Evolutionary conservation across 2,329 filamentous ascomycete genomes (phyloP), one percentile per base, ranked within the genome.

Genomic region (Talaromyces albobiverticillius): DNA sequence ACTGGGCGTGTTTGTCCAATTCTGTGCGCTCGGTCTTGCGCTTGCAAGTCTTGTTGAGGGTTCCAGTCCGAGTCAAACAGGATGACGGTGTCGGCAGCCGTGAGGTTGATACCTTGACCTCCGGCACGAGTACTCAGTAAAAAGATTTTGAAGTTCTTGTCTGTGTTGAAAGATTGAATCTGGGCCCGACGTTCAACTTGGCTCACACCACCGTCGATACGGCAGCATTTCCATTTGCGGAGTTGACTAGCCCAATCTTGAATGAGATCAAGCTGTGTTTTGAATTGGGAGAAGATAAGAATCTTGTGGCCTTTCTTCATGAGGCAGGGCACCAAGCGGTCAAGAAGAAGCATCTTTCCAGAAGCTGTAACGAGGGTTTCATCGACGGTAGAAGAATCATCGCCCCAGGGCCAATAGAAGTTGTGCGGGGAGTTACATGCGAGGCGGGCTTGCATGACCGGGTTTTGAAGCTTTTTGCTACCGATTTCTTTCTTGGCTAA

Each of bases 271-370:
- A 99, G 83, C 59, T 96, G 92, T 0, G 88, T 95, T 55, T 92
- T 95, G 75, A 99, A 99, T 66, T 99, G 94, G 0, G 90, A 95
- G 71, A 99, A 99, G 49, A 99, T 90, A 43, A 99, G 82, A 25
- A 97, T 87, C 66, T 97, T 97, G 75, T 96, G 92, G 3, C 83
- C 87, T 1, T 83, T 80, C 0, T 76, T 60, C 55, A 99, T 87
- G 0, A 99, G 79, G 2, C 80, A 79, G 0, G 89, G 88, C 0
- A 99, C 81, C 0, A 99, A 80, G 0, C 90, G 85, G 67, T 99
- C 94, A 0, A 99, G 82, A 0, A 99, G 82, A 2, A 96, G 82
- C 90, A 99, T 96, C 70, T 99, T 99, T 13, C 94, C 94, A 0
- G 91, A 96, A 0, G 89, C 84, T 0, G 88, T 93, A 31, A 99